Base-by-base conservation (phyloP, 2,329 filamentous ascomycete genomes). In the Thielaviopsis punctulata region DNA sequence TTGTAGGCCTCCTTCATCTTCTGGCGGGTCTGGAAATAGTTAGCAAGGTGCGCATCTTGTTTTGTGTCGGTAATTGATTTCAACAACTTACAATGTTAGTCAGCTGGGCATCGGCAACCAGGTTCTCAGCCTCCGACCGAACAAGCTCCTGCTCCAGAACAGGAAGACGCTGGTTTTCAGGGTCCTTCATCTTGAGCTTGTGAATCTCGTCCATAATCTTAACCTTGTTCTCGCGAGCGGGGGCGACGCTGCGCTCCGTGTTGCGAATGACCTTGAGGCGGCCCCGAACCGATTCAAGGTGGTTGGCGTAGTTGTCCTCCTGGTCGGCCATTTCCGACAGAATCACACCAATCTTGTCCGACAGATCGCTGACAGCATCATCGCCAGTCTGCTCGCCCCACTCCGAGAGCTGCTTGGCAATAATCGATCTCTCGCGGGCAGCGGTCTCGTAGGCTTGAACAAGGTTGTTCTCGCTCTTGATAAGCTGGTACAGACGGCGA, bases 1-100 rank as follows among this genome's bases (percentile, higher is more conserved):
- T 89, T 86, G 63, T 90, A 96, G 22, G 92, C 86, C 67, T 95
- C 86, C 69, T 94, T 95, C 68, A 98, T 75, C 69, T 95, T 96
- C 67, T 92, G 85, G 54, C 92, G 85, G 33, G 92, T 96, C 85
- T 92, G 46, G 36, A n/a, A 21, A 49, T 22, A 22, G 33, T 27
- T 44, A 41, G 36, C 27, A 55, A 18, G 8, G 4, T 33, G 23
- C 10, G n/a, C 4, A 12, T 12, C 30, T 3, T 13, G 25, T 3
- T 39, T 23, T 7, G 52, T 36, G 53, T 30, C n/a, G 12, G 22
- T 21, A 30, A 24, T 21, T n/a, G n/a, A 13, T 19, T 21, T 10
- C 8, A 48, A 15, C 10, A 36, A 75, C 82, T 56, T 71, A 93
- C 87, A 59, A 95, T 80, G 65, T 98, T 98, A 62, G 85, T 90